Conservation (phyloP, 202 grass and related monocot species). For the Musa balbisiana region DNA sequence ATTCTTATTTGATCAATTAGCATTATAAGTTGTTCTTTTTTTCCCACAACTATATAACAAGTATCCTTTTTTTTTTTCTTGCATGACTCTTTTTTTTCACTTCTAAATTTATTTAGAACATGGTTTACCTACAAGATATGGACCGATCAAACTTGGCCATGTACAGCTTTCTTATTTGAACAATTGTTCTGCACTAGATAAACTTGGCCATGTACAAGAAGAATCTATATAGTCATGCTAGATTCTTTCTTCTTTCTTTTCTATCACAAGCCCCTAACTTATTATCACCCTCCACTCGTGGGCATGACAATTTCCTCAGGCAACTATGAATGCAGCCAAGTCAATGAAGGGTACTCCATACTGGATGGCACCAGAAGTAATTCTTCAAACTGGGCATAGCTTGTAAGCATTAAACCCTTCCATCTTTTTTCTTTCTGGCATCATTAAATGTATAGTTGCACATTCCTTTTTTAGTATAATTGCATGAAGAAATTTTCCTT, state of each 20-base stretch:
- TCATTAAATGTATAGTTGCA: background rate
- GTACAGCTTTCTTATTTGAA: background rate
- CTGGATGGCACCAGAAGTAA: constrained; percentile 99
- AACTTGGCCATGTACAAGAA: background rate
- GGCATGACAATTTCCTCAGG: constrained; percentile 40
- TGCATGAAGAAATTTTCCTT: too few relatives aligned
- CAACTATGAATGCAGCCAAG: constrained; percentile 94
- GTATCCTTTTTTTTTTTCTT: background rate
- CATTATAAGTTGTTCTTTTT: too few relatives aligned
- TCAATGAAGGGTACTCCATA: constrained; percentile 97
- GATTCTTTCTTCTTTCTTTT: constrained; percentile 3
- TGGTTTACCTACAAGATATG: background rate
- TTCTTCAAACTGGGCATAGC: constrained; percentile 85
- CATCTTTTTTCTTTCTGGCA: background rate
- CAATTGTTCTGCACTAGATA: background rate
- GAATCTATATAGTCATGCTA: background rate
- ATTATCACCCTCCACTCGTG: background rate
- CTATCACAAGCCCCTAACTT: constrained; percentile 1
- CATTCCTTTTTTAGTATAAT: background rate
- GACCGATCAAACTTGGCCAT: background rate
- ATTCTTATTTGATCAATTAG: too few relatives aligned
- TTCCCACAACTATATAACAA: background rate
- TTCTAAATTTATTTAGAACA: background rate
- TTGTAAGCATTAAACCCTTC: constrained; percentile 45
- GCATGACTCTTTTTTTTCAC: background rate